Evolutionary conservation across 768 basidiomycete genomes (phyloP), one percentile per base, ranked within the genome.

Genomic region (Dioszegia aurantiaca): DNA sequence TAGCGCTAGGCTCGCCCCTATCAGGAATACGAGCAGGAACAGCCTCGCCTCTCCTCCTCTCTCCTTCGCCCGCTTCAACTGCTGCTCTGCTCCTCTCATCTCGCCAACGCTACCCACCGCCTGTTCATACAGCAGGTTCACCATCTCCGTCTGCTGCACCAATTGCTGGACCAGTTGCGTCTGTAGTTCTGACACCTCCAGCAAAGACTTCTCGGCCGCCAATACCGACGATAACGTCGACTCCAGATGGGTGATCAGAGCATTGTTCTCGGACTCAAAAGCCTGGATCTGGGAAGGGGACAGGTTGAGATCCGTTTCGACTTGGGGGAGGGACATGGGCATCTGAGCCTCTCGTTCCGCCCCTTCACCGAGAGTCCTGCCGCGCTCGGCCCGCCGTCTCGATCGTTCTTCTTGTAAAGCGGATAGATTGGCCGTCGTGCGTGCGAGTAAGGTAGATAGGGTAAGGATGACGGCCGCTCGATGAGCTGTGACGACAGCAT

Each of bases 331-430:
- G 69, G 91, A 88, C 4, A 49, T 37, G 31, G 37, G 69, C 28
- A 19, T 47, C 41, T 42, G 43, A 3, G 54, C 59, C 60, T 83
- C 78, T 31, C 80, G 82, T 65, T 87, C 88, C 54, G 74, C 77
- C 30, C 68, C 52, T 16, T 71, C 75, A 4, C 91, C 93, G 11
- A 98, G 82, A 1, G 88, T 89, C 58, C 83, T 83, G 12, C 86
- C 84, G 59, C 90, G 82, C 73, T 98, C 95, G 58, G 87, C 77
- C 69, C 94, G 88, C 4, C 94, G 84, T 73, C 86, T 87, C 55
- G 92, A 83, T 47, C 95, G 86, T 74, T 94, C 90, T 76, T 97
- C 94, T 77, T 99, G 95, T 80, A 97, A 83, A 63, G 89, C 86
- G 64, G 87, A 87, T 65, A 94, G 87, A 16, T 73, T 80, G 68